phyloP scores from a whole-genome alignment of 768 basidiomycete genomes.

The Pleurotus cornucopiae region DNA sequence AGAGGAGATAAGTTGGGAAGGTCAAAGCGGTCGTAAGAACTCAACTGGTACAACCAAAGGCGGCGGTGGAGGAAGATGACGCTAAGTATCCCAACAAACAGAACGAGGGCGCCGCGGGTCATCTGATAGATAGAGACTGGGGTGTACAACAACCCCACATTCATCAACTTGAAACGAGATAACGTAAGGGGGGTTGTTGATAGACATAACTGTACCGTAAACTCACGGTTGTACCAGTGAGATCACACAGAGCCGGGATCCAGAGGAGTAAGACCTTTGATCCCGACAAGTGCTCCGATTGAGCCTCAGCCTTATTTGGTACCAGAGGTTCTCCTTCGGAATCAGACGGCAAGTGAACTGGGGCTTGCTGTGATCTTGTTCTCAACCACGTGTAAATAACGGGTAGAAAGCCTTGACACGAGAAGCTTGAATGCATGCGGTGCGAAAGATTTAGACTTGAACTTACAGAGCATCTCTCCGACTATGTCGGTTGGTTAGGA shows the following conservation, averaged over 20 bases:
- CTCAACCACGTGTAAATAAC: constrained; percentile 68
- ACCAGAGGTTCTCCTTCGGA: constrained; percentile 36
- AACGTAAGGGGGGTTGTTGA: constrained; percentile 17
- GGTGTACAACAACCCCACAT: constrained; percentile 90
- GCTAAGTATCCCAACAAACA: constrained; percentile 89
- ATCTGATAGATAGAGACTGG: constrained; percentile 98
- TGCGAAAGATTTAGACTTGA: constrained; percentile 14
- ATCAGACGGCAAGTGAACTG: constrained; percentile 55
- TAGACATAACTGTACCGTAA: background rate
- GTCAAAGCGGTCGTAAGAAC: constrained; percentile 10
- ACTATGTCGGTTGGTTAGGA: constrained; percentile 41
- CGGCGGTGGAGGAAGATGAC: constrained; percentile 86
- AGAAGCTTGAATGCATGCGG: constrained; percentile 19
- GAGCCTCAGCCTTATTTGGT: constrained; percentile 26
- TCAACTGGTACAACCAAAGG: constrained; percentile 84
- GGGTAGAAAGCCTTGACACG: constrained; percentile 71
- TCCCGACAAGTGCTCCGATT: constrained; percentile 51
- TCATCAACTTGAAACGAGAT: constrained; percentile 66
- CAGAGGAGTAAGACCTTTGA: constrained; percentile 75
- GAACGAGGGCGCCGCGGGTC: constrained; percentile 88
- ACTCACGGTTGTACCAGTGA: constrained; percentile 86
- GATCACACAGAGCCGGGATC: constrained; percentile 87
- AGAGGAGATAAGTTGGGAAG: constrained; percentile 4
- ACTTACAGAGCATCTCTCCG: constrained; percentile 92
- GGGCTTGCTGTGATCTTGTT: constrained; percentile 37